These are phyloP conservation scores for Cyberlindnera veronae DNA, from an alignment of 805 yeast genomes.

Conservation along the genomic window DNA sequence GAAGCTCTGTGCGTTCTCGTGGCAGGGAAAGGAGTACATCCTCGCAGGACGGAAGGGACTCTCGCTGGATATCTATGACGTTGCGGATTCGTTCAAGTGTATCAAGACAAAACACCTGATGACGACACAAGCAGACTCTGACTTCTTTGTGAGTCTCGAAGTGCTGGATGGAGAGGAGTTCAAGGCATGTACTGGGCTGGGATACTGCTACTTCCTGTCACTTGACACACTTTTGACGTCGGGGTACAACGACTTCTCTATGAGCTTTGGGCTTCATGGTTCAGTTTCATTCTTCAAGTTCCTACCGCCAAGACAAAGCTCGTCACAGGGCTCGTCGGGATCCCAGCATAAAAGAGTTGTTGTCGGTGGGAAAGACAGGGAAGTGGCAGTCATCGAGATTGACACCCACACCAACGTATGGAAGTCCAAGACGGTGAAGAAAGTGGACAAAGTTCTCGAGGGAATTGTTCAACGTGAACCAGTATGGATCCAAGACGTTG, in stretches of 20 bases:
- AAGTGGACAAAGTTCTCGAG: conserved; percentile 4
- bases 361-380: conserved; percentile 27
- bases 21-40: conserved; percentile 5
- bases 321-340: background rate
- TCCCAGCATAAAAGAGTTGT: conserved; percentile 9
- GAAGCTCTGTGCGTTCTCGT: conserved; percentile 11
- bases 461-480: conserved; percentile 15
- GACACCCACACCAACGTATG: conserved; percentile 20
- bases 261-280: conserved; percentile 27
- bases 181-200: conserved; percentile 24
- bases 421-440: conserved; percentile 20
- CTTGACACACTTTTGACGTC: conserved; percentile 17
- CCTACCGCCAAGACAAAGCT: conserved; percentile 1
- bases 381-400: conserved; percentile 18
- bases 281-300: conserved; percentile 22
- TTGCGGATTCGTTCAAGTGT: conserved; percentile 8
- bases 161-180: conserved; percentile 11
- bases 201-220: conserved; percentile 23
- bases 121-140: conserved; percentile 19
- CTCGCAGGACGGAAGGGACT: conserved; percentile 21
- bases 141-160: conserved; percentile 21
- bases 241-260: conserved; percentile 20
- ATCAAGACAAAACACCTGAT: conserved; percentile 18
- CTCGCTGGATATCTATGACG: conserved; percentile 15
- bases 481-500: conserved; percentile 25